Percentiles rank a stretch among this genome's conserved stretches.
phyloP scores from a whole-genome alignment of 805 yeast species.

The Blastobotrys americana region DNA sequence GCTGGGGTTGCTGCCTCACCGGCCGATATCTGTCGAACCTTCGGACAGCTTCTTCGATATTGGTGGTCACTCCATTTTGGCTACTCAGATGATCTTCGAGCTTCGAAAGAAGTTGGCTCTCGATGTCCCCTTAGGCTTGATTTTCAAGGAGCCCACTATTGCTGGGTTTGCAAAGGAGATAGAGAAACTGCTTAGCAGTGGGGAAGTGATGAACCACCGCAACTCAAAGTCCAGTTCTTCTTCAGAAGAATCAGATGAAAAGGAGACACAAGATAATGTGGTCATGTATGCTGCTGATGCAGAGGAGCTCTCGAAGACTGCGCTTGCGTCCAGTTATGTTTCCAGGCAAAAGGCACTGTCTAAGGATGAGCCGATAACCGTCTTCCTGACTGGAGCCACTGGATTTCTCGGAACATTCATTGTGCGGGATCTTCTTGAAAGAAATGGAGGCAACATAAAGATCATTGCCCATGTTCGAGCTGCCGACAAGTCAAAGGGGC shows the following conservation, averaged over 20 bases:
- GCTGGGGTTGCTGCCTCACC: conserved; percentile 76
- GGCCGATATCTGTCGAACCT: conserved; percentile 68
- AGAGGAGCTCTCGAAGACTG: conserved; percentile 36
- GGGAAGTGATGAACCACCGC: conserved; percentile 29
- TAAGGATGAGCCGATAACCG: conserved; percentile 37
- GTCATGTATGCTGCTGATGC: conserved; percentile 73
- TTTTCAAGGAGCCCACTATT: conserved; percentile 85
- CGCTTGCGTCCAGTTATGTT: conserved; percentile 37
- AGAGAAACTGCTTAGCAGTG: conserved; percentile 47
- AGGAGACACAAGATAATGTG: conserved; percentile 26
- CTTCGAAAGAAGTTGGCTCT: conserved; percentile 69
- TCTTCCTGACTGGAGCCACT: conserved; percentile 91
- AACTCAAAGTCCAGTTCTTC: too few relatives aligned
- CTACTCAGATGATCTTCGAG: conserved; percentile 94
- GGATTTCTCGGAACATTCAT: conserved; percentile 94
- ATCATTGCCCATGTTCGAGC: conserved; percentile 93
- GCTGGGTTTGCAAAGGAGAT: conserved; percentile 69
- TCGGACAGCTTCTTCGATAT: conserved; percentile 91
- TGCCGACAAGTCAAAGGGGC: conserved; percentile 53
- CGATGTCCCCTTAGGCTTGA: conserved; percentile 82
- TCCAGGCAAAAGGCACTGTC: conserved; percentile 34
- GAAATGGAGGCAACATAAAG: conserved; percentile 45
- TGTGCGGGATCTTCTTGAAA: conserved; percentile 62
- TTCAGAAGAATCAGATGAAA: conserved; percentile 29
- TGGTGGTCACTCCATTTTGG: conserved; percentile 96